Percentiles rank a stretch among this genome's conserved stretches.
These are phyloP conservation scores for Stropharia rugosoannulata DNA, from an alignment of 768 basidiomycete genomes.

Conservation along the genomic window DNA sequence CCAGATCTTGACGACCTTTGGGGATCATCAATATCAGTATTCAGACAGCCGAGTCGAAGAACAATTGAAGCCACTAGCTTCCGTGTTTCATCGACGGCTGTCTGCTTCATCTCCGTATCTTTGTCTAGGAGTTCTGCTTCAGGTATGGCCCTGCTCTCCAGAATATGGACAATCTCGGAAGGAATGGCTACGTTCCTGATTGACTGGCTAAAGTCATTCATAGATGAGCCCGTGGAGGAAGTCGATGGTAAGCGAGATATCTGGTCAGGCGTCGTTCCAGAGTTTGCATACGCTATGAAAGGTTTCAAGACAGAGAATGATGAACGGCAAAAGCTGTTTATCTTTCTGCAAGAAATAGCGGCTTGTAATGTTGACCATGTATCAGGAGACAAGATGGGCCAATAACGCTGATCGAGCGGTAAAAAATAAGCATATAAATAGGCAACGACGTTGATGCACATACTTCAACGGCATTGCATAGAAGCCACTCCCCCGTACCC, in stretches of 20 bases:
- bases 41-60: slow-evolving; percentile 32
- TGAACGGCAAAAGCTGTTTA: slow-evolving; percentile 36
- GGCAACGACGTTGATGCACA: slow-evolving; percentile 5
- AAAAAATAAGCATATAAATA: not conserved
- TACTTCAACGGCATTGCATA: slow-evolving; percentile 53
- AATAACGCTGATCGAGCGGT: slow-evolving; percentile 40
- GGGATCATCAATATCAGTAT: slow-evolving; percentile 4
- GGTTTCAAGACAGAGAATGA: slow-evolving; percentile 30
- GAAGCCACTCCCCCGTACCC: slow-evolving; percentile 46
- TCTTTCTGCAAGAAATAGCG: slow-evolving; percentile 46
- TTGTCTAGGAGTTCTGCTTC: slow-evolving; percentile 41
- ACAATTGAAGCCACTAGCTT: slow-evolving; percentile 40
- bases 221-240: slow-evolving; percentile 7
- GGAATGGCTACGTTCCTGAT: slow-evolving; percentile 17
- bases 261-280: not conserved
- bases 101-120: slow-evolving; percentile 12
- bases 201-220: not conserved
- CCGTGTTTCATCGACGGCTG: slow-evolving; percentile 30
- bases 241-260: slow-evolving; percentile 7
- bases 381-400: slow-evolving; percentile 36
- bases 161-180: slow-evolving; percentile 30
- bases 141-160: slow-evolving; percentile 48
- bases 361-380: slow-evolving; percentile 43
- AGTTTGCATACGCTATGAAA: slow-evolving; percentile 21
- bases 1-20: slow-evolving; percentile 5